Conservation (phyloP, 768 basidiomycete genomes). For the Tricholoma bakamatsutake region DNA sequence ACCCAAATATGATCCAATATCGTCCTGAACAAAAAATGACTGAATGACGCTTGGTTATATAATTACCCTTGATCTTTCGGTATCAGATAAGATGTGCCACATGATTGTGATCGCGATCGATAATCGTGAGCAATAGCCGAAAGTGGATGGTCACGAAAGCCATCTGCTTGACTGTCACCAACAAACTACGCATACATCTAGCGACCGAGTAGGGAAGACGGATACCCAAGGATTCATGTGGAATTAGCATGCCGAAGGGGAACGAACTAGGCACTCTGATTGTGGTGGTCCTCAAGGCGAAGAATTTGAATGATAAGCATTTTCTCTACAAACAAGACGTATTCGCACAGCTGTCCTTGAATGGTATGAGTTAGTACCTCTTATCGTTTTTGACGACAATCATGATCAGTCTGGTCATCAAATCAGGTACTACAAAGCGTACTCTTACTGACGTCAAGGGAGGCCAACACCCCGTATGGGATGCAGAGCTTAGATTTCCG, state of each 20-base stretch:
- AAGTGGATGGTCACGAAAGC: no score
- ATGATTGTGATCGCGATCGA: no score
- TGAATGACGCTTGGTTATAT: neutral
- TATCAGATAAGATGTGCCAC: no score
- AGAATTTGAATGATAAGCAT: constrained; percentile 76
- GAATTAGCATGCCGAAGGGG: constrained; percentile 26
- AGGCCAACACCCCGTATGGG: constrained; percentile 93
- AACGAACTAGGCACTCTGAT: constrained; percentile 75
- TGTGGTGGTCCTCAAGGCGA: constrained; percentile 80
- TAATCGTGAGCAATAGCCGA: no score
- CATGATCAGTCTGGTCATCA: neutral
- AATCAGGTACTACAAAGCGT: constrained; percentile 51
- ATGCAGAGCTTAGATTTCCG: constrained; percentile 78
- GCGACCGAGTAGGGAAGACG: neutral
- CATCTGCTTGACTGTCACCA: neutral
- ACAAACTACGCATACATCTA: neutral
- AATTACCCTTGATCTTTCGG: no score
- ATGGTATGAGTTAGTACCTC: constrained; percentile 26
- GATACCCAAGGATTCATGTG: neutral
- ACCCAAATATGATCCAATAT: constrained; percentile 51
- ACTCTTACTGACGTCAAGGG: constrained; percentile 78
- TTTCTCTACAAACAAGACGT: constrained; percentile 91
- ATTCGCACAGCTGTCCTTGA: constrained; percentile 61
- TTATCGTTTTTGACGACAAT: neutral
- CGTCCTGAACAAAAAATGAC: constrained; percentile 18